Percentiles rank a stretch among this genome's conserved stretches.
Evolutionary conservation across 2,329 filamentous ascomycete species (phyloP).

Genomic region (Paecilomyces niveus): DNA sequence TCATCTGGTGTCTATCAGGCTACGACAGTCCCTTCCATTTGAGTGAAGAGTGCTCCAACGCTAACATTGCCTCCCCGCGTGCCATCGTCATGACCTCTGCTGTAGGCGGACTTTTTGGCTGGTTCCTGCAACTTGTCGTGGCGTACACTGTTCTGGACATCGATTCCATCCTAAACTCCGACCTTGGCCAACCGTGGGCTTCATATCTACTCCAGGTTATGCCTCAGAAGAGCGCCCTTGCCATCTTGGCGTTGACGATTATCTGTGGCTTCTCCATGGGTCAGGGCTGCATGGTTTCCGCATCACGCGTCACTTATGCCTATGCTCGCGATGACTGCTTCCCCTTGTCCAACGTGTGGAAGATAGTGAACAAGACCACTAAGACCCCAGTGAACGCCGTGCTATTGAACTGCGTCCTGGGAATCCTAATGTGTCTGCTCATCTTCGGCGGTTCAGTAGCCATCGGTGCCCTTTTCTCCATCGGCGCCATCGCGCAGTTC

Average conservation of each 20-base stretch:
- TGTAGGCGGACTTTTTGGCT: slow-evolving; percentile 61
- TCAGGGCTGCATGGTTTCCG: slow-evolving; percentile 63
- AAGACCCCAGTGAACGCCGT: slow-evolving; percentile 64
- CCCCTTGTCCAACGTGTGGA: slow-evolving; percentile 53
- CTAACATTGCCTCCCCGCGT: slow-evolving; percentile 60
- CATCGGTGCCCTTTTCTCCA: slow-evolving; percentile 62
- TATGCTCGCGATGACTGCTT: slow-evolving; percentile 68
- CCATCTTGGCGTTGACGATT: slow-evolving; percentile 59
- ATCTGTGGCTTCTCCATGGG: slow-evolving; percentile 66
- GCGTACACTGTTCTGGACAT: slow-evolving; percentile 66
- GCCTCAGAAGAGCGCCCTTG: slow-evolving; percentile 52
- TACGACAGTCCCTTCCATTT: slow-evolving; percentile 66
- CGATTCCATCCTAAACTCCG: slow-evolving; percentile 49
- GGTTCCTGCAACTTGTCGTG: slow-evolving; percentile 66
- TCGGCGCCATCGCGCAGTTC: slow-evolving; percentile 62
- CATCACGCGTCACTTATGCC: slow-evolving; percentile 62
- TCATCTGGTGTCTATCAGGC: slow-evolving; percentile 63
- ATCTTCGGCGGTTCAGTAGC: slow-evolving; percentile 58
- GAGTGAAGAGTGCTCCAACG: slow-evolving; percentile 69
- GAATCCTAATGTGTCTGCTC: slow-evolving; percentile 54
- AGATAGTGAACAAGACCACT: slow-evolving; percentile 53
- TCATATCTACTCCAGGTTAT: slow-evolving; percentile 62
- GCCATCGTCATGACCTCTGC: slow-evolving; percentile 65
- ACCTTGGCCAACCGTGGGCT: slow-evolving; percentile 63
- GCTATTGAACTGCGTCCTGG: slow-evolving; percentile 57